Evolutionary conservation across 139 green algal species (phyloP).

Genomic region (Tetradesmus obliquus): DNA sequence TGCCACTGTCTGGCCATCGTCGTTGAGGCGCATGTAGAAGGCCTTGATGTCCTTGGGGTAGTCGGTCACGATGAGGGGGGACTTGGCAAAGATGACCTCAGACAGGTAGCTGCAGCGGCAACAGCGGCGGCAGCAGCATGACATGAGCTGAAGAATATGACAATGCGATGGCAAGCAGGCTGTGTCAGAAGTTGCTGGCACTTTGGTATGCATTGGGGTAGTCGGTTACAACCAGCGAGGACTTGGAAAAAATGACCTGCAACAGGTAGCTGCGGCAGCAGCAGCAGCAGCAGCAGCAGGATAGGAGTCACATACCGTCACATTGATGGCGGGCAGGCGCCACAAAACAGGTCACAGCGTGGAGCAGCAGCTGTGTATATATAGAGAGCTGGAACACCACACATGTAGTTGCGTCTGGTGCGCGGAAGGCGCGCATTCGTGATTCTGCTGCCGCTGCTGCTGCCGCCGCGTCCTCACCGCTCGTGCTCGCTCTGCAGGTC

Average conservation of each 20-base stretch:
- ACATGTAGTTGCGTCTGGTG: too few species aligned
- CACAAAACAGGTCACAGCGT: too few species aligned
- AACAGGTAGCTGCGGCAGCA: constrained; percentile 61
- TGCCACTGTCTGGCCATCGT: constrained; percentile 83
- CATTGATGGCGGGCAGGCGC: too few species aligned
- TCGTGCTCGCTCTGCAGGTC: constrained; percentile 84
- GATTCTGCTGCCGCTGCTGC: neutral
- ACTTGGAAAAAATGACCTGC: constrained; percentile 65
- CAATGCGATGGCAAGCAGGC: neutral
- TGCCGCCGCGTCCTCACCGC: constrained; percentile 37
- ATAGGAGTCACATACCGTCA: too few species aligned
- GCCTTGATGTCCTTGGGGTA: constrained; percentile 85
- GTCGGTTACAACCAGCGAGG: constrained; percentile 66
- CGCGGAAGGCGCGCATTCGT: too few species aligned
- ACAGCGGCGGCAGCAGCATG: neutral
- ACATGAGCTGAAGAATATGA: neutral
- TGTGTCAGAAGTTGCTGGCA: too few species aligned
- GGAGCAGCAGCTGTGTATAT: too few species aligned
- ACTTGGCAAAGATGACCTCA: constrained; percentile 66
- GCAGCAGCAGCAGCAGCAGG: neutral
- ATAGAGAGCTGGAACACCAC: too few species aligned
- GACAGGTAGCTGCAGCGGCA: constrained; percentile 61
- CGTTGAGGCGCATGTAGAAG: constrained; percentile 89
- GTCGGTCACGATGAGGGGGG: constrained; percentile 68
- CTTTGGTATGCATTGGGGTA: constrained; percentile 53